A percentile compares a stretch with the other conserved stretches of the same genome.
These are phyloP conservation scores for Colletotrichum euphorbiae DNA, from an alignment of 2,329 filamentous ascomycete genomes.

Conservation along the genomic window DNA sequence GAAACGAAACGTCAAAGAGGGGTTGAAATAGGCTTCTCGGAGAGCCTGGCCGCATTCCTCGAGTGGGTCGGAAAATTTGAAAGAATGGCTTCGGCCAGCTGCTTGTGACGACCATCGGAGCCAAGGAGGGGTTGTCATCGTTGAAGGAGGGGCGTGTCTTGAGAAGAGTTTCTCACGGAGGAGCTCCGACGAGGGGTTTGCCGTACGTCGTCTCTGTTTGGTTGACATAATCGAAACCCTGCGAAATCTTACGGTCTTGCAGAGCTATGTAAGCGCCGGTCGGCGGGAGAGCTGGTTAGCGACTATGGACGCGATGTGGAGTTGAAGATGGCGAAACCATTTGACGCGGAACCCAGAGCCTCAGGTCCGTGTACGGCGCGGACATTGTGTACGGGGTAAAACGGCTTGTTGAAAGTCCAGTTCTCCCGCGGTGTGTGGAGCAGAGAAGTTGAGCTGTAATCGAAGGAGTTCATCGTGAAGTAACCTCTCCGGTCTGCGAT, in stretches of 20 bases:
- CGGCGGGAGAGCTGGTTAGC: conserved; percentile 11
- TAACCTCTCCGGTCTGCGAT: background rate
- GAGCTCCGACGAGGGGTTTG: background rate
- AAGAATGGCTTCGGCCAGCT: background rate
- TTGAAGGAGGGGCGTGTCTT: background rate
- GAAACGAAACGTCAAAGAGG: background rate
- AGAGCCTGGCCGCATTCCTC: conserved; percentile 9
- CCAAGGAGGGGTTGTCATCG: background rate
- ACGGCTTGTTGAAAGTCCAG: background rate
- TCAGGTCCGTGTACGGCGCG: conserved; percentile 4
- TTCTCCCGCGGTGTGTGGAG: conserved; percentile 2
- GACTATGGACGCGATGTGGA: background rate
- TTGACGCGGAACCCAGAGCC: background rate
- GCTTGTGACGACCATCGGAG: background rate
- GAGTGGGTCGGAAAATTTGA: conserved; percentile 3
- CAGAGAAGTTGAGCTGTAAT: background rate
- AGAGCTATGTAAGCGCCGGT: background rate
- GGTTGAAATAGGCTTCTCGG: background rate
- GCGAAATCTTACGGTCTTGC: background rate
- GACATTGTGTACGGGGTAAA: conserved; percentile 23
- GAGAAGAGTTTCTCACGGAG: conserved; percentile 3
- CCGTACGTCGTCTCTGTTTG: background rate
- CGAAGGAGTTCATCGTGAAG: background rate
- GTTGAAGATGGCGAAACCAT: conserved; percentile 12
- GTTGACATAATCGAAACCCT: background rate